Evolutionary conservation across 1,284 basidiomycete genomes (phyloP), one percentile per base, ranked within the genome.

Genomic region (Sutorius eximius): DNA sequence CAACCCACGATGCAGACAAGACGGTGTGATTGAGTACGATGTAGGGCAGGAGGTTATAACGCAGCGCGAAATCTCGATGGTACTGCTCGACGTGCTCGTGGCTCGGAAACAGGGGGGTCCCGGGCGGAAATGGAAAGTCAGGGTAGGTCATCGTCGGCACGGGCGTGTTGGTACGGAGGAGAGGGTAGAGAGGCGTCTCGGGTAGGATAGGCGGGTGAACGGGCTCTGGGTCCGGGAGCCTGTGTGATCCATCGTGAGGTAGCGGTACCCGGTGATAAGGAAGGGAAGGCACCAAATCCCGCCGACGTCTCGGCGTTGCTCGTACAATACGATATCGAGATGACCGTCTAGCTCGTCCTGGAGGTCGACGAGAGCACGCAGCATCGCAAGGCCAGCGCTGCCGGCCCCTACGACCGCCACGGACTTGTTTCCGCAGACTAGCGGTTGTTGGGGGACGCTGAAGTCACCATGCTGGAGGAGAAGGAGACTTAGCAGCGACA

Each of bases 361-460:
- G 5, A 83, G 61, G 62, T 81, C 77, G 11, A 81, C 65, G 27
- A 82, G 64, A 8, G 75, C 75, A 62, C 80, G 81, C 32, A 85
- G 66, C 60, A 75, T 73, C 1, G 77, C 79, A 18, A 84, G 68
- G 3, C 82, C 83, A 6, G 76, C 80, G 58, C 78, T 83, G 0
- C 82, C 82, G 6, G 75, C 80, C 1, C 78, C 78, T 3, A 80
- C 69, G 47, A 85, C 76, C 9, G 77, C 82, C 45, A 85, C 77
- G 1, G 77, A 78, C 67, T 82, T 83, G 33, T 16, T 45, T 5
- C 6, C 47, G 3, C 66, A 61, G 1, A 60, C 34, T 1, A 1
- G 20, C 37, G 36, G 55, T 37, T 54, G 50, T n/a, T 15, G 32
- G 13, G 45, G 27, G 16, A 13, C 3, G 20, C 13, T 20, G 13